Base-by-base conservation (phyloP, 495 filamentous ascomycete species). In the Aspergillus egyptiacus region DNA sequence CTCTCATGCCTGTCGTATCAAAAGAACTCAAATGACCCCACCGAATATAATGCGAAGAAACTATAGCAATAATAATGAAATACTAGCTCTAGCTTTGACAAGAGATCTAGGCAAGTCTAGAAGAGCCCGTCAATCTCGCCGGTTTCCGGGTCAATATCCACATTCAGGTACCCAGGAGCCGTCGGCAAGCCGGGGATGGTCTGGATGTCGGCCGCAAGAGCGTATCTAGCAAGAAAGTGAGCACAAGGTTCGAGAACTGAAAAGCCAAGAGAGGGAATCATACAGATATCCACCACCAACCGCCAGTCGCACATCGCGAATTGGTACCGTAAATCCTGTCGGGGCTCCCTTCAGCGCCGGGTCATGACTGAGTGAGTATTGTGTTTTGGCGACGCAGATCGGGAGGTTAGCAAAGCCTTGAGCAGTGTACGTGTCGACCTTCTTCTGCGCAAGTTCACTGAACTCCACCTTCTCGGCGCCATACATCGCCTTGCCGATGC, bases 331-430 rank as follows among this genome's bases (percentile, higher is more conserved):
- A 65, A 98, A 98, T 18, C 91, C 93, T 6, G 85, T 87, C 11
- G 93, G 93, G n/a, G 93, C 93, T 39, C 93, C 93, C 74, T 98
- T 98, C 51, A 98, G 76, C 17, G 84, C 79, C 10, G 90, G 85
- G 64, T 98, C 93, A 61, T 97, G 93, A 62, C 86, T 91, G 53
- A 98, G 81, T 18, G 87, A 94, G 69, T 98, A 98, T 68, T 98
- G 93, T 32, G 93, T 96, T 81, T 97, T 98, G 49, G 91, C 91
- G 51, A 96, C 83, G 68, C 91, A 97, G 65, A 96, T 95, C 2
- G 93, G 93, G 50, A 97, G 76, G 58, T 94, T 88, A 8, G 83
- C 81, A 59, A 94, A 93, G 31, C 91, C 93, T 68, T 97, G 93
- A 63, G 84, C 81, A 13, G 83, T 88, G 73, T 98, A 98, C 18